Percentiles rank a stretch among this genome's conserved stretches.
Evolutionary conservation across 1,139 yeast genomes (phyloP).

Genomic region (Kluyveromyces sp.): DNA sequence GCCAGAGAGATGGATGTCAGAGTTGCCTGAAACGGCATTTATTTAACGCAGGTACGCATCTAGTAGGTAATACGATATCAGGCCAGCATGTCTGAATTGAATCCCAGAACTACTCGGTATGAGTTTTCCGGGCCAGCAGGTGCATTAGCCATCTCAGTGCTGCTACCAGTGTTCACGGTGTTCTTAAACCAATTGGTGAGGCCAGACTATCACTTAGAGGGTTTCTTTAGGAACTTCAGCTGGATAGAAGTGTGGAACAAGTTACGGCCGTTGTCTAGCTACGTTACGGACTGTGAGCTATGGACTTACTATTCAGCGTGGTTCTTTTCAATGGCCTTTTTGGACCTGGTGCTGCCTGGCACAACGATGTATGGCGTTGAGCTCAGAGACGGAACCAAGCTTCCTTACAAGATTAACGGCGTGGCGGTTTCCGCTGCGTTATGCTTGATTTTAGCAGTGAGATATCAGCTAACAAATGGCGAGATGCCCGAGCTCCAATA

Average conservation of each 20-base stretch:
- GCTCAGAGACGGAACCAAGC: constrained; percentile 66
- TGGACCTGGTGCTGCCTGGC: constrained; percentile 76
- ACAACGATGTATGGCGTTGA: constrained; percentile 54
- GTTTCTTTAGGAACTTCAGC: constrained; percentile 38
- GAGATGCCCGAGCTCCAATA: constrained; percentile 74
- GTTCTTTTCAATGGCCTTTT: constrained; percentile 57
- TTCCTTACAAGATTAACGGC: constrained; percentile 81
- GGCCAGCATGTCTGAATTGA: constrained; percentile 36
- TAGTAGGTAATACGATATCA: too few relatives aligned
- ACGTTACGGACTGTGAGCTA: constrained; percentile 32
- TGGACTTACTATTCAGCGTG: constrained; percentile 68
- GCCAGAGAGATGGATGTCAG: background rate
- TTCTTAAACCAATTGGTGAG: constrained; percentile 54
- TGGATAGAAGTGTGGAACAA: constrained; percentile 32
- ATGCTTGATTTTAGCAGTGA: constrained; percentile 39
- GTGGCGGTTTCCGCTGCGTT: constrained; percentile 46
- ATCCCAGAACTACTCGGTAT: constrained; percentile 61
- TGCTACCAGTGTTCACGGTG: constrained; percentile 59
- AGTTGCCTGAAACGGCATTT: too few relatives aligned
- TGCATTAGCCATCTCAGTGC: constrained; percentile 56
- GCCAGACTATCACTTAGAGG: constrained; percentile 47
- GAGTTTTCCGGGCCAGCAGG: constrained; percentile 82
- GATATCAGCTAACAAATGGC: constrained; percentile 46
- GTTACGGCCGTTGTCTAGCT: constrained; percentile 27
- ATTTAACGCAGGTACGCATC: too few relatives aligned